Base-by-base conservation (phyloP, 2,329 filamentous ascomycete species). In the Phoma herbarum region DNA sequence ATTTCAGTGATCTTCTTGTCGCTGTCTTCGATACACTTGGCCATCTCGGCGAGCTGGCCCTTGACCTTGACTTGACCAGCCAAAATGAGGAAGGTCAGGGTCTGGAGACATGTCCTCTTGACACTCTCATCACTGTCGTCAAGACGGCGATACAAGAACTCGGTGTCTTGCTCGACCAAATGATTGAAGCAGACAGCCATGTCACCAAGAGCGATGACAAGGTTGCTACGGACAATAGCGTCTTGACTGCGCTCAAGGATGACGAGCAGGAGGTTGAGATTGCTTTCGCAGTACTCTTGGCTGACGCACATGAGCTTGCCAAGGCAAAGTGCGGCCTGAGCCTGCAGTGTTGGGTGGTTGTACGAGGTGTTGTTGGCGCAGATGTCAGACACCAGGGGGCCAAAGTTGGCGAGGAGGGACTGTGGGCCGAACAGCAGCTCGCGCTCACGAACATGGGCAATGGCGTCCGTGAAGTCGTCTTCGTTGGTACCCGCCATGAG, bases 171-270 rank as follows among this genome's bases (percentile, higher is more conserved):
- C 73, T 99, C 96, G 68, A 99, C 97, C 48, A 99, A 86, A 73
- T 99, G 95, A 74, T 99, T 99, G 85, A 99, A 99, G 84, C 93
- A 97, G 22, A 99, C 95, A 0, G 96, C 96, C 95, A 99, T 99
- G 75, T 99, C 95, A 37, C 95, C 95, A 0, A 99, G 87, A 0
- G 95, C 94, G 68, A 99, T 96, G 18, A 99, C 96, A 10, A 96
- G 92, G 74, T 99, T 99, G 69, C 92, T 96, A 50, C 95, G 89
- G 37, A 96, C 94, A 18, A 93, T 96, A 1, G 96, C 90, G 70
- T 97, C 92, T 29, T 92, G 87, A 2, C 93, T 97, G 28, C 93
- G 89, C 80, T 99, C 95, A 83, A 99, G 93, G 70, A 99, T 98
- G 16, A 94, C 98, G 78, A 99, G 97, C 59, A 99, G 88, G 3